Evolutionary conservation across 768 basidiomycete genomes (phyloP).

Genomic region (Russula lepida): DNA sequence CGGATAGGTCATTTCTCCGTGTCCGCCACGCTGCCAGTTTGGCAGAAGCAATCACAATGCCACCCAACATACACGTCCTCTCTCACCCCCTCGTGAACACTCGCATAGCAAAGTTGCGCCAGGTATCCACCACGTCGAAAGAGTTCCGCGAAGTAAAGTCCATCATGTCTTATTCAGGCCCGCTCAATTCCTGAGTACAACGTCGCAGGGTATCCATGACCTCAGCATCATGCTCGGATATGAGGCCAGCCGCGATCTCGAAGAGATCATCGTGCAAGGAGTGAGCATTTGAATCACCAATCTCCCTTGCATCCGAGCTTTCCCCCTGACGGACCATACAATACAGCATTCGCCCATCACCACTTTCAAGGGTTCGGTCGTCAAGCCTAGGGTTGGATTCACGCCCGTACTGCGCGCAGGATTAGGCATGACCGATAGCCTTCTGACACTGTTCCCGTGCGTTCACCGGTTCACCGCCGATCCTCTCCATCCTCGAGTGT

Average conservation of each 20-base stretch:
- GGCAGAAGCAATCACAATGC: neutral
- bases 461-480: constrained; percentile 32
- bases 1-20: no score
- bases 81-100: constrained; percentile 21
- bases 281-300: constrained; percentile 35
- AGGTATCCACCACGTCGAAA: constrained; percentile 17
- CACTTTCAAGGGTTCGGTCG: constrained; percentile 62
- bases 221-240: constrained; percentile 76
- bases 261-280: constrained; percentile 52
- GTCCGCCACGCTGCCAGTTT: neutral
- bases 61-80: constrained; percentile 13
- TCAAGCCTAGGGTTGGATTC: constrained; percentile 75
- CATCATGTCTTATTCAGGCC: neutral
- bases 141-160: constrained; percentile 20
- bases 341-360: constrained; percentile 64
- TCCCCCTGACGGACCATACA: neutral
- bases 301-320: neutral
- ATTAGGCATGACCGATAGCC: constrained; percentile 84
- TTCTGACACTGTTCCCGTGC: constrained; percentile 79
- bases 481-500: neutral
- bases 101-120: constrained; percentile 17
- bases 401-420: constrained; percentile 92
- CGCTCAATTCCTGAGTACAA: constrained; percentile 1
- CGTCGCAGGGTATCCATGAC: constrained; percentile 54
- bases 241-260: constrained; percentile 66